These are phyloP conservation scores for Rhododendron mucronatum DNA, from an alignment of 148 eudicot genomes.

Conservation along the genomic window DNA sequence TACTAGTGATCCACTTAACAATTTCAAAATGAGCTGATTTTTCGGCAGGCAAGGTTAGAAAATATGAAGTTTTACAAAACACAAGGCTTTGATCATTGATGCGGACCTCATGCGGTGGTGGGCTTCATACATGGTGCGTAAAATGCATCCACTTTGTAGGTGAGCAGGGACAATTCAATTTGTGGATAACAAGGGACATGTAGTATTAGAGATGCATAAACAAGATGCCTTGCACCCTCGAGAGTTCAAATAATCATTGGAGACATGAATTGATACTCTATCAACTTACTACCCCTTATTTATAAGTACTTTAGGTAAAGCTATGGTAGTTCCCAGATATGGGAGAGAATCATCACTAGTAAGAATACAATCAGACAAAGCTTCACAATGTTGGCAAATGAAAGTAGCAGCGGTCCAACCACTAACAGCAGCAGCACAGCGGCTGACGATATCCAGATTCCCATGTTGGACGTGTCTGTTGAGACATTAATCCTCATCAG, in stretches of 20 bases:
- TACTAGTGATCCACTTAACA: neutral
- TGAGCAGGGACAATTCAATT: neutral
- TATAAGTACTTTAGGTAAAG: neutral
- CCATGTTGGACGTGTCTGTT: neutral
- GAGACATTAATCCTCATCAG: neutral
- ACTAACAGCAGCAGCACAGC: neutral
- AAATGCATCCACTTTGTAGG: neutral
- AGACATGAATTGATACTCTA: neutral
- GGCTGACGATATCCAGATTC: slow-evolving; percentile 7
- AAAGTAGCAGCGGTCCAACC: slow-evolving; percentile 13
- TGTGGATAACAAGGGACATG: neutral
- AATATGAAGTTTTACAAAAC: neutral
- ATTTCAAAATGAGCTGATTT: neutral
- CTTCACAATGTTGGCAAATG: slow-evolving; percentile 6
- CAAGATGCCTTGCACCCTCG: neutral
- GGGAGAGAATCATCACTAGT: neutral
- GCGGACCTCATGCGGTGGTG: no score
- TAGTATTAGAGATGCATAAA: neutral
- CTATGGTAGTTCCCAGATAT: neutral
- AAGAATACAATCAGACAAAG: neutral
- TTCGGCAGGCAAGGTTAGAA: neutral
- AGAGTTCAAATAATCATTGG: neutral
- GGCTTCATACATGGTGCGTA: neutral
- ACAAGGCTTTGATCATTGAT: neutral
- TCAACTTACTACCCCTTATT: neutral